Evolutionary conservation across 345 rosid species (phyloP).

Genomic region (Corchorus olitorius): DNA sequence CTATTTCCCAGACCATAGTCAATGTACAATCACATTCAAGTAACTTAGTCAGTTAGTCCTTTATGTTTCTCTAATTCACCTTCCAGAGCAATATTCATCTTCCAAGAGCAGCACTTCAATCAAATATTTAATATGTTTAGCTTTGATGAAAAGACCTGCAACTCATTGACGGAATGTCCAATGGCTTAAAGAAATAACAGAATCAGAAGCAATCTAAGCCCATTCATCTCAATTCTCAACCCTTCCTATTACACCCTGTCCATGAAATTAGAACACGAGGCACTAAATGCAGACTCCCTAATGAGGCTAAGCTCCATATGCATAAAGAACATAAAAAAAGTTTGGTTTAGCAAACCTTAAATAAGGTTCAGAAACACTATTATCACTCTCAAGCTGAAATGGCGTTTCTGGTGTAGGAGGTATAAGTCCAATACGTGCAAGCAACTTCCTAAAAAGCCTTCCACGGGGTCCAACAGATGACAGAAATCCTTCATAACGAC

Average conservation of each 20-base stretch:
- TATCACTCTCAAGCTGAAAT: constrained; percentile 51
- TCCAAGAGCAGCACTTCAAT: neutral
- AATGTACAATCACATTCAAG: constrained; percentile 1
- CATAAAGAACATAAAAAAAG: constrained; percentile 15
- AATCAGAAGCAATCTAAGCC: neutral
- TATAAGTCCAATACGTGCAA: constrained; percentile 69
- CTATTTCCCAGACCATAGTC: neutral
- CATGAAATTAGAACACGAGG: neutral
- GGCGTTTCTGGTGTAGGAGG: constrained; percentile 64
- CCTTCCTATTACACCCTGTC: constrained; percentile 2
- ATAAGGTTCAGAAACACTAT: constrained; percentile 65
- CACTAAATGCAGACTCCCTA: neutral
- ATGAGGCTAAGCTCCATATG: neutral
- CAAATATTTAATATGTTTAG: neutral
- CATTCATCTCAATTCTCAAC: neutral
- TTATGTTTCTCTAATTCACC: neutral
- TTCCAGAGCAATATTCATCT: neutral
- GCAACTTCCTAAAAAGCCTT: constrained; percentile 75
- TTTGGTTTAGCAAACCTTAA: constrained; percentile 55
- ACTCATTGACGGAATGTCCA: neutral
- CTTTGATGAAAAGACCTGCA: neutral
- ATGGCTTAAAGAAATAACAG: neutral
- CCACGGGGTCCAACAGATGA: constrained; percentile 89
- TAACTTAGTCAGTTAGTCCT: neutral
- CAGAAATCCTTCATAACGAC: constrained; percentile 80